A percentile compares a stretch with the other conserved stretches of the same genome.
phyloP scores from a whole-genome alignment of 1,284 basidiomycete species.

The Microbotryum violaceum region DNA sequence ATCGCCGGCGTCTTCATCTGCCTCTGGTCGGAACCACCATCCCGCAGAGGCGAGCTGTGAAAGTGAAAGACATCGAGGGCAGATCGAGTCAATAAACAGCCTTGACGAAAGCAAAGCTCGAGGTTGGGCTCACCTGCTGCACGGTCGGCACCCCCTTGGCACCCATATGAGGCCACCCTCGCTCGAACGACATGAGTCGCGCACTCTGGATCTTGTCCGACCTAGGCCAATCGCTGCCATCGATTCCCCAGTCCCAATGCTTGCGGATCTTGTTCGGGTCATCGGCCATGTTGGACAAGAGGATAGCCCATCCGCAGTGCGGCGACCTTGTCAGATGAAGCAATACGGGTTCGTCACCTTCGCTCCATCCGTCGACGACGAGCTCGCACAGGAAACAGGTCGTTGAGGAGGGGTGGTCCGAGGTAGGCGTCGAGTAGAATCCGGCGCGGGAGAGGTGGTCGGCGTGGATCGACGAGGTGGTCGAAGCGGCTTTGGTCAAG shows the following conservation, averaged over 20 bases:
- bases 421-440: conserved; percentile 21
- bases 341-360: conserved; percentile 20
- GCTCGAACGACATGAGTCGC: conserved; percentile 13
- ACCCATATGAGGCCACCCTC: conserved; percentile 23
- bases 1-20: conserved; percentile 9
- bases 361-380: conserved; percentile 17
- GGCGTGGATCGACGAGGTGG: conserved; percentile 17
- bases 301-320: conserved; percentile 9
- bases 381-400: conserved; percentile 24
- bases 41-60: conserved; percentile 23
- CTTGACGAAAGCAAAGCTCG: background rate
- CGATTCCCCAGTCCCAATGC: conserved; percentile 15
- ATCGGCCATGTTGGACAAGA: background rate
- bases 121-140: conserved; percentile 12
- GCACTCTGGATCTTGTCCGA: conserved; percentile 4
- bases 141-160: conserved; percentile 14
- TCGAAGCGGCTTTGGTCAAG: conserved; percentile 8
- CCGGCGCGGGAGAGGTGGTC: conserved; percentile 20
- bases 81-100: background rate
- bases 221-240: conserved; percentile 4
- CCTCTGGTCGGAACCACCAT: conserved; percentile 18
- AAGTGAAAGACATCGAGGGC: background rate
- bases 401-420: conserved; percentile 16
- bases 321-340: conserved; percentile 9
- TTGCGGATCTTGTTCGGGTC: background rate